Evolutionary conservation across 2,329 filamentous ascomycete species (phyloP), one percentile per base, ranked within the genome.

Genomic region (Sclerotinia minor): DNA sequence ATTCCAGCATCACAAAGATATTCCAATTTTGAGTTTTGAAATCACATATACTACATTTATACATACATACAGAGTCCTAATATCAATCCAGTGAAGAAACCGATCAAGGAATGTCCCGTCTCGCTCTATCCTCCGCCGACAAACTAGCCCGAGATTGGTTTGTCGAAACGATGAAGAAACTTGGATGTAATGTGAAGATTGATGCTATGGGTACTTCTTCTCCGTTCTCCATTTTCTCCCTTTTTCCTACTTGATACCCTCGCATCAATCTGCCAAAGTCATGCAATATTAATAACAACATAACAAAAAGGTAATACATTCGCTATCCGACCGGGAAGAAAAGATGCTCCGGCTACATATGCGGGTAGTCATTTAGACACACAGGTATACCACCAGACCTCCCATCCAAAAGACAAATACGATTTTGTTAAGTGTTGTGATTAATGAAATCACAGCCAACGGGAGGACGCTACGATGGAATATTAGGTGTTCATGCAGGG

Each of bases 21-120:
- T 47, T 61, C 32, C 19, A n/a, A 32, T 15, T n/a, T 13, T 60
- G 21, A 21, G 17, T 52, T 21, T 38, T 38, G 35, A 6, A 17
- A 32, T 2, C 3, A n/a, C 35, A 21, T 41, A 19, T n/a, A 11
- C 11, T 8, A 35, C 35, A 35, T 35, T 1, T 8, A 35, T 35
- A 24, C 3, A 29, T 21, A 41, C 2, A 17, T 1, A 57, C n/a
- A 24, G 24, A 58, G 32, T 63, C 24, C 72, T 72, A 29, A 72
- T 26, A 32, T 50, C 5, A 15, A 59, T 6, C 9, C 68, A 85
- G 84, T 53, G 79, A 75, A 29, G 75, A 79, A 29, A 90, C 85
- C 17, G 87, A 93, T 68, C 91, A 88, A 0, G 92, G 92, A 68
- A 94, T 94, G 91, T 85, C 86, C 35, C 87, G 92, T 1, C 84